Base-by-base conservation (phyloP, 306 rosid genomes). In the Acacia acuminata region DNA sequence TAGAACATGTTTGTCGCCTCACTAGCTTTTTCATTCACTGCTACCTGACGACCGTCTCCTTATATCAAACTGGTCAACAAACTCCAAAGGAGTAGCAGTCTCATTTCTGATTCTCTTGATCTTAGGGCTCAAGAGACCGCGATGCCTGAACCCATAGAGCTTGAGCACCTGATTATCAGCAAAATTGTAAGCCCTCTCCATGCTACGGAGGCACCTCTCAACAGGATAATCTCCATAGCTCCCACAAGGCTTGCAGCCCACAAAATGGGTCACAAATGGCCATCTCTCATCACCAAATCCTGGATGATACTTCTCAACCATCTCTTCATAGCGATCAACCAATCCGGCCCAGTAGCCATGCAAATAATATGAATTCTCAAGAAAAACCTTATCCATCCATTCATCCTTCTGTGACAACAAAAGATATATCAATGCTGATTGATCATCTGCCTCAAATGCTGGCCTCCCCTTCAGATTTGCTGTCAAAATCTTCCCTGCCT, bases 241-340 rank as follows among this genome's bases (percentile, higher is more conserved):
- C 34, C 99, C 99, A 89, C 99, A 96, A 4, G 99, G 99, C 81
- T 96, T 96, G 85, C 99, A 96, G 2, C 99, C 99, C 32, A 96
- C 99, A 19, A 96, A 96, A 83, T 96, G 99, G 0, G 99, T 96
- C 84, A 96, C 99, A 83, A 96, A 96, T 6, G 99, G 99, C 99
- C 99, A 96, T 78, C 98, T 91, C 77, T 96, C 97, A 42, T 96
- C 99, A 3, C 99, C 98, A 40, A 96, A 83, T 2, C 99, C 99
- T 0, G 98, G 98, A 81, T 91, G 96, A 84, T 96, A 96, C 92
- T 96, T 96, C 90, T 96, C 97, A 2, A 90, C 83, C 99, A 96
- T 96, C 90, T 85, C 99, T 74, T 96, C 99, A 3, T 93, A 96
- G 83, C 97, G 84, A 80, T 96, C 99, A 19, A 96, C 99, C 88